Percentiles rank a stretch among this genome's conserved stretches.
phyloP scores from a whole-genome alignment of 768 basidiomycete genomes.

The Leucosporidium creatinivorum region DNA sequence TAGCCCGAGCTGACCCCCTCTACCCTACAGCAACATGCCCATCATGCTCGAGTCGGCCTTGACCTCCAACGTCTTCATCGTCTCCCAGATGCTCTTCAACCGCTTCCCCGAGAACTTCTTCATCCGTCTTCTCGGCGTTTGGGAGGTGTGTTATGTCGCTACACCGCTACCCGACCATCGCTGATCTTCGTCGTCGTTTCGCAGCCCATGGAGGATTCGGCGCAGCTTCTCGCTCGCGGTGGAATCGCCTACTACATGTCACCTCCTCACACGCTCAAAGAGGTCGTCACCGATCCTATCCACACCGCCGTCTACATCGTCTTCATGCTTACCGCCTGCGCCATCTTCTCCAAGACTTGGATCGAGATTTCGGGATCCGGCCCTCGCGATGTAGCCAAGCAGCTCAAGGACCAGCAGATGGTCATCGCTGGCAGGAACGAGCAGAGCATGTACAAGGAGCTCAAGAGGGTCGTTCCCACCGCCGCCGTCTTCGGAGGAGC shows the following conservation, averaged over 20 bases:
- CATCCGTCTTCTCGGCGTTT: conserved; percentile 84
- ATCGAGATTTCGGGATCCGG: conserved; percentile 96
- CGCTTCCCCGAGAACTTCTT: conserved; percentile 88
- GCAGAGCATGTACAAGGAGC: conserved; percentile 97
- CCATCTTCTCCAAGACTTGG: conserved; percentile 98
- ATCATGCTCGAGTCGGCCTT: conserved; percentile 97
- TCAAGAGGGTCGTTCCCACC: conserved; percentile 84
- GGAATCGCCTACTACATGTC: conserved; percentile 98
- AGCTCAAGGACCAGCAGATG: conserved; percentile 97
- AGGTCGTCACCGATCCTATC: conserved; percentile 82
- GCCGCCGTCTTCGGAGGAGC: conserved; percentile 96
- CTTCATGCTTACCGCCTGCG: conserved; percentile 90
- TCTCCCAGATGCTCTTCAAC: conserved; percentile 87
- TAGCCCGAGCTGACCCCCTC: too few species aligned
- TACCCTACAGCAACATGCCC: background rate
- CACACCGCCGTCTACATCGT: conserved; percentile 84
- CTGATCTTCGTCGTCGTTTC: background rate
- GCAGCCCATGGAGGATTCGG: conserved; percentile 86
- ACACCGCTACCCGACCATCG: background rate
- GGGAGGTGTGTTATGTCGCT: conserved; percentile 64
- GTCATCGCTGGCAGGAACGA: conserved; percentile 59
- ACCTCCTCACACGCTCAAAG: conserved; percentile 84
- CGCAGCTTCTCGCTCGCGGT: conserved; percentile 79
- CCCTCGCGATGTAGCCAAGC: conserved; percentile 91
- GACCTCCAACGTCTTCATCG: conserved; percentile 88